Base-by-base conservation (phyloP, 805 yeast species). In the Yarrowia alimentaria region DNA sequence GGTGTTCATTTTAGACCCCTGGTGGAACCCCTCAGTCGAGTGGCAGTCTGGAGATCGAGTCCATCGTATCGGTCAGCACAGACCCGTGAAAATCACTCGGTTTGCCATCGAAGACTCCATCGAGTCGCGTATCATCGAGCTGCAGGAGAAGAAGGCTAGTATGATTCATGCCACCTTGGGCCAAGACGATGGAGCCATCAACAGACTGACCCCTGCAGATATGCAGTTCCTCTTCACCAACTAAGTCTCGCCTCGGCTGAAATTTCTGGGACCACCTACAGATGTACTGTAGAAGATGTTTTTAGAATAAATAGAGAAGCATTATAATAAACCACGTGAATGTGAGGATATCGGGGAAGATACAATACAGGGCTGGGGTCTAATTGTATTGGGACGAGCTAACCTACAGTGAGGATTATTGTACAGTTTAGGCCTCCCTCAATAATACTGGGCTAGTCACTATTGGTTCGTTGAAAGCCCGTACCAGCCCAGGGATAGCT, bases 1-100 rank as follows among this genome's bases (percentile, higher is more conserved):
- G 61, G 98, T 93, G 38, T 93, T 93, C 59, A 75, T 93, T 35
- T 73, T 93, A 73, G 99, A 93, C 61, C 98, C 98, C 26, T 93
- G 99, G 99, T 93, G 99, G 98, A 94, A 93, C 64, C 98, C 98
- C 1, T 85, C 95, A 58, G 93, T 91, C 6, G 99, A 93, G 65
- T 93, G 97, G 89, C 99, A 93, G 66, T 83, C 94, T 45, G 96
- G 95, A 67, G 99, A 93, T 67, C 80, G 99, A 69, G 97, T 93
- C 17, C 98, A 93, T 68, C 80, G 99, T 68, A 93, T 93, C 56
- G 97, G 98, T 5, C 99, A 93, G 65, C 85, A 78, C 60, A 70
- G 99, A 57, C 99, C 99, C 0, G 96, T 93, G 8, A 78, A 87
- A 56, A 88, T 93, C 57, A 89, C 96, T 7, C 76, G 97, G 38